Evolutionary conservation across 345 rosid species (phyloP), one percentile per base, ranked within the genome.

Genomic region (Euphorbia peplus): DNA sequence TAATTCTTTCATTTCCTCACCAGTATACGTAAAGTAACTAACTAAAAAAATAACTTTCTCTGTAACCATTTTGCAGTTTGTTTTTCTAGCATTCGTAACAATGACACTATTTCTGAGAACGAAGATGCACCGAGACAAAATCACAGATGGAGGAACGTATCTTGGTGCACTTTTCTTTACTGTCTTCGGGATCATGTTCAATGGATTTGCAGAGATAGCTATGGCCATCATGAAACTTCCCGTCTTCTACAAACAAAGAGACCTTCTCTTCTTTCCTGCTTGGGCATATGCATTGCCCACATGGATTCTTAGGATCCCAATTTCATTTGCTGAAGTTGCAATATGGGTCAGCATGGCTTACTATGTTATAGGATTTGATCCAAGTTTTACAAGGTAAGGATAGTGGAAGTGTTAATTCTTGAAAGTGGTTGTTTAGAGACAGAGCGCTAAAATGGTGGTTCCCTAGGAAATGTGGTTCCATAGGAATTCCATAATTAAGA

Each of bases 201-300:
- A 88, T 39, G 92, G 95, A 21, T 78, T 87, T 76, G 76, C 92
- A 15, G 97, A 91, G 81, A 78, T 90, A 16, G 50, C 87, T 6
- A 78, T 90, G 92, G 80, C 90, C 57, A 83, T 83, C 70, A 67
- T 79, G 75, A 87, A 88, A 41, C 86, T 88, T 58, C 88, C 92
- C 0, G 87, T 91, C 73, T 91, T 88, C 72, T 91, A 84, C 85
- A 91, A 91, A 85, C 95, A 91, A 70, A 80, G 92, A 68, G 92
- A 91, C 80, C 74, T 87, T 58, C 84, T 65, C 25, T 44, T 68
- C 42, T 68, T 22, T 29, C 72, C 64, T 22, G 4, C 72, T 5
- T 68, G 72, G 64, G 54, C 64, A 25, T 68, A 68, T 58, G 61
- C 55, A 24, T 3, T 68, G 4, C 72, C 72, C 3, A 22, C 71